phyloP scores from a whole-genome alignment of 78 protist species.

The Blattamonas nauphoetae region DNA sequence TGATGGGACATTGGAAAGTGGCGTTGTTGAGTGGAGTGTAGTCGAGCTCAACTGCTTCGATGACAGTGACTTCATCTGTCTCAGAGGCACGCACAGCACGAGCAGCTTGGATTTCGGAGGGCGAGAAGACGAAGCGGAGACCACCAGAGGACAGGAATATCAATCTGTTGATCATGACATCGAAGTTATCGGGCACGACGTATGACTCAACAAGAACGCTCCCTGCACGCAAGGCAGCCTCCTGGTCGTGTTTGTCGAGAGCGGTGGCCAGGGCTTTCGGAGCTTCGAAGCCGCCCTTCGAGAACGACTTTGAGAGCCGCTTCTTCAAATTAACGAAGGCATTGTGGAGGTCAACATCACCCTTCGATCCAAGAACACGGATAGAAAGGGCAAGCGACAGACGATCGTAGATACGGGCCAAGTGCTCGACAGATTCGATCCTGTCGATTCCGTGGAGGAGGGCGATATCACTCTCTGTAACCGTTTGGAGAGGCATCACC shows the following conservation, averaged over 20 bases:
- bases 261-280: background rate
- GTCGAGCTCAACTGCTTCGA: background rate
- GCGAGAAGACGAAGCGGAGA: background rate
- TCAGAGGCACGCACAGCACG: background rate
- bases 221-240: background rate
- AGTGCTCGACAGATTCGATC: background rate
- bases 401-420: background rate
- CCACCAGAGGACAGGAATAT: background rate
- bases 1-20: background rate
- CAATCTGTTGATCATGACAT: background rate
- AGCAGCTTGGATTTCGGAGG: background rate
- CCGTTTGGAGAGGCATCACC: too few relatives aligned
- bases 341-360: background rate
- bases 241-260: background rate
- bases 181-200: background rate
- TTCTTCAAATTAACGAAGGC: background rate
- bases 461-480: background rate
- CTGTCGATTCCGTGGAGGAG: background rate
- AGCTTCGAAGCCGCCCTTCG: background rate
- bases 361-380: background rate
- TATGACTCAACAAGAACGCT: background rate
- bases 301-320: background rate
- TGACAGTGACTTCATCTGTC: background rate
- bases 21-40: background rate
- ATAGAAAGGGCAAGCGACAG: background rate